These are phyloP conservation scores for Xerocomellus chrysenteron DNA, from an alignment of 768 basidiomycete genomes.

Conservation along the genomic window DNA sequence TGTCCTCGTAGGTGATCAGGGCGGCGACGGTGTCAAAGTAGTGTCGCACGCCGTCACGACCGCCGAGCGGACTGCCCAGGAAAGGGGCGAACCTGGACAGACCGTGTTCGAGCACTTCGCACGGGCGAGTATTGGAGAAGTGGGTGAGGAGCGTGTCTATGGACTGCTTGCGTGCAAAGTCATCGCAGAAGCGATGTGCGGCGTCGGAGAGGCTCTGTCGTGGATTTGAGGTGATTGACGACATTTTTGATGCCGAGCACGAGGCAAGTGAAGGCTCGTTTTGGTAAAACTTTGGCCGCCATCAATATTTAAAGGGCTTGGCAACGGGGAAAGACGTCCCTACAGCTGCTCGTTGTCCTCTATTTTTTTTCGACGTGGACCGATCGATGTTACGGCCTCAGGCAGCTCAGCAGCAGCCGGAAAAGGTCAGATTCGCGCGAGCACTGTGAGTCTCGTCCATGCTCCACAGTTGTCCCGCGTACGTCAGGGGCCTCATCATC, in stretches of 20 bases:
- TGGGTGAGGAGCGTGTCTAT: slow-evolving; percentile 44
- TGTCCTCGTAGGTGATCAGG: slow-evolving; percentile 48
- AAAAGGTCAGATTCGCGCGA: not conserved
- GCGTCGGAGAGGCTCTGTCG: slow-evolving; percentile 39
- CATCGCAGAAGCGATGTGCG: slow-evolving; percentile 49
- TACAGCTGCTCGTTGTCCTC: not conserved
- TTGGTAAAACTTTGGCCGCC: not conserved
- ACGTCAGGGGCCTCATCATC: slow-evolving; percentile 15
- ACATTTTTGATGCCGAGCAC: not conserved
- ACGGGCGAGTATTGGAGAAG: slow-evolving; percentile 47
- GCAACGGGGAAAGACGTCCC: no score
- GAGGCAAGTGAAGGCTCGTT: not conserved
- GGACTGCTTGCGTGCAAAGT: slow-evolving; percentile 47
- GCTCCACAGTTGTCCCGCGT: not conserved
- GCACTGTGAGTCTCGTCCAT: slow-evolving; percentile 13
- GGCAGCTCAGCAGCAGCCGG: not conserved
- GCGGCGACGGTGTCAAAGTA: slow-evolving; percentile 53
- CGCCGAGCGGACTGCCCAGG: slow-evolving; percentile 50
- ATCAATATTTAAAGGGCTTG: not conserved
- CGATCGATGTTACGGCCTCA: slow-evolving; percentile 1
- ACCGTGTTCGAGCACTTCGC: slow-evolving; percentile 55
- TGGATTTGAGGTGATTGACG: not conserved
- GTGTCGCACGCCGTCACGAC: slow-evolving; percentile 39
- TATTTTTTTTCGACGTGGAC: not conserved
- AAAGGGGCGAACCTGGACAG: slow-evolving; percentile 57